Conservation (phyloP, 768 basidiomycete genomes). For the Mycena kentingensis region DNA sequence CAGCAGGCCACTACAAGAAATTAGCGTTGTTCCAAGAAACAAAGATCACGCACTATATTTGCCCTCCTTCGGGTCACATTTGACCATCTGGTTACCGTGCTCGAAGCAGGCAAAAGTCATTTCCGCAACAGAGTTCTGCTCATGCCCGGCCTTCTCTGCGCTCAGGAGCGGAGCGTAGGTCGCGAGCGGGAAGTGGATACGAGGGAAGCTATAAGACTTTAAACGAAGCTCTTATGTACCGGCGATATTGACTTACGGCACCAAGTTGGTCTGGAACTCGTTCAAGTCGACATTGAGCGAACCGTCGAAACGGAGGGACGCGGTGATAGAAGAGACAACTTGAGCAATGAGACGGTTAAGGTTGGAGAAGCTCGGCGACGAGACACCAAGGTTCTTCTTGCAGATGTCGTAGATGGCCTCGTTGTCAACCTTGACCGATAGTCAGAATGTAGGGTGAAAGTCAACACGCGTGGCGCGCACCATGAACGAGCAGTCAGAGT, state of each 20-base stretch:
- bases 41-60: slow-evolving; percentile 83
- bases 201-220: slow-evolving; percentile 71
- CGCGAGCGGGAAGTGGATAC: slow-evolving; percentile 97
- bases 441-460: neutral
- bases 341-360: slow-evolving; percentile 96
- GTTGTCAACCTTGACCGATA: slow-evolving; percentile 78
- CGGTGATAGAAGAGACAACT: slow-evolving; percentile 97
- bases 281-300: slow-evolving; percentile 96
- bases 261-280: slow-evolving; percentile 99
- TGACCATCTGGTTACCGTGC: slow-evolving; percentile 93
- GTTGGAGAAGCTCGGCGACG: slow-evolving; percentile 88
- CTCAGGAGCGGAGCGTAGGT: slow-evolving; percentile 95
- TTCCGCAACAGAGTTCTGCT: slow-evolving; percentile 95
- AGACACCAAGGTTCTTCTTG: slow-evolving; percentile 89
- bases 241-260: slow-evolving; percentile 66
- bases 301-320: slow-evolving; percentile 95
- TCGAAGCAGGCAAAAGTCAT: slow-evolving; percentile 99
- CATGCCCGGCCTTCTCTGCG: slow-evolving; percentile 93
- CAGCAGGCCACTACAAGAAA: slow-evolving; percentile 77
- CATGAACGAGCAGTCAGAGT: slow-evolving; percentile 99
- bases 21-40: slow-evolving; percentile 16
- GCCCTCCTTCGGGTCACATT: slow-evolving; percentile 94
- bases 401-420: slow-evolving; percentile 99
- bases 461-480: slow-evolving; percentile 39
- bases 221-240: slow-evolving; percentile 11